A percentile compares a stretch with the other conserved stretches of the same genome.
Evolutionary conservation across 1,139 yeast genomes (phyloP).

Genomic region (Pichia sp.): DNA sequence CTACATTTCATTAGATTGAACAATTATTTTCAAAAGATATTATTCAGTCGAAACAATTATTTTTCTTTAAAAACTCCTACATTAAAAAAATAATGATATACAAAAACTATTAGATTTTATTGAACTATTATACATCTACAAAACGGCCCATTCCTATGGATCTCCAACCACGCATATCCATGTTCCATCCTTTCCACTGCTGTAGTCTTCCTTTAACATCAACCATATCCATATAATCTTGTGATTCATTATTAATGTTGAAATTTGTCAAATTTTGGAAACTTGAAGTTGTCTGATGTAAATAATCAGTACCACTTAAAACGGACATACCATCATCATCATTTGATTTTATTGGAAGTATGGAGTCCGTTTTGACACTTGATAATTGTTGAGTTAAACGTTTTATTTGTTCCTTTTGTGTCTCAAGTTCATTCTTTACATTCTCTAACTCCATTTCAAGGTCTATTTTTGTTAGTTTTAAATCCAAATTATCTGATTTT

Average conservation of each 20-base stretch:
- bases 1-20: too few relatives aligned
- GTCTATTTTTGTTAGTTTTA: conserved; percentile 22
- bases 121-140: conserved; percentile 38
- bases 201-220: conserved; percentile 28
- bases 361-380: conserved; percentile 3
- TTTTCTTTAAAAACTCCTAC: too few relatives aligned
- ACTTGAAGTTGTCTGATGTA: conserved; percentile 16
- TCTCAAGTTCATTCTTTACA: conserved; percentile 19
- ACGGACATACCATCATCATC: conserved; percentile 18
- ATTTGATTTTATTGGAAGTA: conserved; percentile 1
- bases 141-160: conserved; percentile 56
- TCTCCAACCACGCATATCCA: conserved; percentile 81
- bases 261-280: conserved; percentile 23
- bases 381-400: conserved; percentile 13
- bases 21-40: too few relatives aligned
- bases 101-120: too few relatives aligned
- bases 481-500: conserved; percentile 20
- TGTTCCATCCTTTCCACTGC: conserved; percentile 79
- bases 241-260: conserved; percentile 20
- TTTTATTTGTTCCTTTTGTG: conserved; percentile 11
- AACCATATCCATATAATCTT: conserved; percentile 27
- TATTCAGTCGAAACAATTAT: too few relatives aligned
- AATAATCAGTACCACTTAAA: conserved; percentile 13
- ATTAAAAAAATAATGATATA: too few relatives aligned
- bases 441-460: conserved; percentile 24